Evolutionary conservation across 2,329 filamentous ascomycete genomes (phyloP), one percentile per base, ranked within the genome.

Genomic region (Fusarium verrucosum): DNA sequence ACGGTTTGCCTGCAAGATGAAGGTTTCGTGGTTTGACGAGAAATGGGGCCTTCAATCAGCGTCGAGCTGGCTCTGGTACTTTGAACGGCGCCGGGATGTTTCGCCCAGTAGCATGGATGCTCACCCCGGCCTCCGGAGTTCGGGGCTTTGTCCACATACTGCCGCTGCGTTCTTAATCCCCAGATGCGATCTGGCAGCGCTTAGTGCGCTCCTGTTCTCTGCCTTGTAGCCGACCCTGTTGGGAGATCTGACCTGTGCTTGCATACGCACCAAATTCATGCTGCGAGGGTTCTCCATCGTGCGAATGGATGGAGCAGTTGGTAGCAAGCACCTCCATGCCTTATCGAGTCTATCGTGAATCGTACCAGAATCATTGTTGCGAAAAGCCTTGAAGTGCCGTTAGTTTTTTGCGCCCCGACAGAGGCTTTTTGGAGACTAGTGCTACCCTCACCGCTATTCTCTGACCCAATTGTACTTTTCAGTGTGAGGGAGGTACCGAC

Each of bases 101-200:
- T 70, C 45, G 59, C 58, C 51, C 63, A 69, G 49, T 45, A 45
- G 41, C 64, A 64, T 66, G 45, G 65, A 43, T 67, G 54, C 43
- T 62, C 45, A 62, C 49, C 56, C 65, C 65, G 51, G 47, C 57
- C 54, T 68, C 66, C 59, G 65, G 58, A 62, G 59, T 54, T 65
- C 54, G 65, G 54, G 67, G 62, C 69, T 70, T 62, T 70, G 67
- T 66, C 69, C 65, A 71, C 69, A 69, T 70, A 57, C 65, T 71
- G 65, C 69, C 67, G 69, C 65, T 69, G 65, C 61, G 58, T 57
- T 66, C 60, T 62, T 53, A 60, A 55, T 65, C 67, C 63, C 66
- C 60, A 61, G 69, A 72, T 72, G 68, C 63, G 70, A 72, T 72
- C 70, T 72, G 68, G 70, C 69, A 72, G 68, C 66, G 61, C 58